Conservation (phyloP, 2,329 filamentous ascomycete species). For the Apiospora arundinis region DNA sequence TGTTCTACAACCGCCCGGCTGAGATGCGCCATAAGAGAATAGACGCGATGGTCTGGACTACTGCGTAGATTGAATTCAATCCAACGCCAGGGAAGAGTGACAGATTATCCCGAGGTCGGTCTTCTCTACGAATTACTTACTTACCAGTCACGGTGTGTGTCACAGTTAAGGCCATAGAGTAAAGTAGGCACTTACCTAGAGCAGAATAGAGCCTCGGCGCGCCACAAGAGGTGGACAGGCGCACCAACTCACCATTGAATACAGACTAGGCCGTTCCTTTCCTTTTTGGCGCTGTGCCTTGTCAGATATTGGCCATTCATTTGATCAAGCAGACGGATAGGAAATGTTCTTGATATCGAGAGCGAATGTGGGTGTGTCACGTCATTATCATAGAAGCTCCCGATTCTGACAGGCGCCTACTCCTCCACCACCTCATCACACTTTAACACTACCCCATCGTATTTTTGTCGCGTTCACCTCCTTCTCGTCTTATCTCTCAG, state of each 20-base stretch:
- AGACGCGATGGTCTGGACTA: not conserved
- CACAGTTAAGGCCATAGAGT: not conserved
- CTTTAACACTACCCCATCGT: not conserved
- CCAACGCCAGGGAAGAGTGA: not conserved
- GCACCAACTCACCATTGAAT: not conserved
- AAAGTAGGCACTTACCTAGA: no score
- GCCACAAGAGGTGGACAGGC: not conserved
- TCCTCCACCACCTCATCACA: slow-evolving; percentile 2
- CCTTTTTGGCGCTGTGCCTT: not conserved
- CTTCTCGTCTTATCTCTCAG: no score
- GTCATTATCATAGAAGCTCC: not conserved
- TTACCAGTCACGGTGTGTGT: not conserved
- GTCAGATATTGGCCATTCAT: not conserved
- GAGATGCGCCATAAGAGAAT: not conserved
- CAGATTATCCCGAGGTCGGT: not conserved
- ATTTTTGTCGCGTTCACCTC: not conserved
- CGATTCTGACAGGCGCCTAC: not conserved
- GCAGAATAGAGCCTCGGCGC: not conserved
- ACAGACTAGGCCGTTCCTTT: not conserved
- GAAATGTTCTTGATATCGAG: not conserved
- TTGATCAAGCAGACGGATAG: not conserved
- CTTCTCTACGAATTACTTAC: not conserved
- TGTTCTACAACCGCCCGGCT: not conserved
- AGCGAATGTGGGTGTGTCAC: not conserved
- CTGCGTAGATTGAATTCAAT: slow-evolving; percentile 3